These are phyloP conservation scores for Harringtonia lauricola DNA, from an alignment of 2,329 filamentous ascomycete species.

Conservation along the genomic window DNA sequence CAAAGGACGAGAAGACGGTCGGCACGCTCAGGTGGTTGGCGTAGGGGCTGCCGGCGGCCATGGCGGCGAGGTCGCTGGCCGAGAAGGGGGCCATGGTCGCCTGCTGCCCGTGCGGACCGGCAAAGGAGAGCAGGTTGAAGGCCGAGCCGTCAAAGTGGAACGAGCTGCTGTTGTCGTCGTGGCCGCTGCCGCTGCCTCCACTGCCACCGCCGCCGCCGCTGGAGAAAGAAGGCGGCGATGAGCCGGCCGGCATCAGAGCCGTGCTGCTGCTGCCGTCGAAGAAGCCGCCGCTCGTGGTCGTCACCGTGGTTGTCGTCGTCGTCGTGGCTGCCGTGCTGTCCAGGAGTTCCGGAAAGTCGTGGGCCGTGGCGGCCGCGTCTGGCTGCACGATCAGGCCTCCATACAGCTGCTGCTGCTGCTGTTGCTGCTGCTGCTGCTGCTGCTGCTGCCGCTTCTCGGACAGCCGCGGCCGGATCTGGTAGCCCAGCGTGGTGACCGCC, in stretches of 20 bases:
- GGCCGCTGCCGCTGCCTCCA: no score
- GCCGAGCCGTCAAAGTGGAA: not conserved
- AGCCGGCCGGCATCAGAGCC: not conserved
- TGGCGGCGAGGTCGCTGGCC: no score
- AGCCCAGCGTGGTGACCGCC: slow-evolving; percentile 5
- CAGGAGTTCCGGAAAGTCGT: slow-evolving; percentile 39
- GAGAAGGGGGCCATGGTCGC: no score
- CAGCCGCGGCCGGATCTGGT: slow-evolving; percentile 6
- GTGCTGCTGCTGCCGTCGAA: not conserved
- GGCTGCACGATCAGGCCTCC: slow-evolving; percentile 17
- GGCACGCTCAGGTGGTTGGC: slow-evolving; percentile 29
- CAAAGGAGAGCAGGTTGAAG: no score
- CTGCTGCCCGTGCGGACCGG: no score
- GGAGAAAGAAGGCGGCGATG: not conserved
- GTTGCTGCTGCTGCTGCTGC: not conserved
- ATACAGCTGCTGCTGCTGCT: slow-evolving; percentile 8
- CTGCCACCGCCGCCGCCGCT: no score
- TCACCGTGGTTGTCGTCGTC: no score
- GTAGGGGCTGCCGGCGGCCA: slow-evolving; percentile 17
- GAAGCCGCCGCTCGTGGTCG: slow-evolving; percentile 15
- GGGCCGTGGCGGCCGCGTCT: slow-evolving; percentile 1
- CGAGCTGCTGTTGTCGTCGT: not conserved
- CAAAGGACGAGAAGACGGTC: slow-evolving; percentile 53
- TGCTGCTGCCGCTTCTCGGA: not conserved
- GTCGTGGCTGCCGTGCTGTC: slow-evolving; percentile 15